phyloP scores from a whole-genome alignment of 2,329 filamentous ascomycete species.

The Myrmaecium sp. region DNA sequence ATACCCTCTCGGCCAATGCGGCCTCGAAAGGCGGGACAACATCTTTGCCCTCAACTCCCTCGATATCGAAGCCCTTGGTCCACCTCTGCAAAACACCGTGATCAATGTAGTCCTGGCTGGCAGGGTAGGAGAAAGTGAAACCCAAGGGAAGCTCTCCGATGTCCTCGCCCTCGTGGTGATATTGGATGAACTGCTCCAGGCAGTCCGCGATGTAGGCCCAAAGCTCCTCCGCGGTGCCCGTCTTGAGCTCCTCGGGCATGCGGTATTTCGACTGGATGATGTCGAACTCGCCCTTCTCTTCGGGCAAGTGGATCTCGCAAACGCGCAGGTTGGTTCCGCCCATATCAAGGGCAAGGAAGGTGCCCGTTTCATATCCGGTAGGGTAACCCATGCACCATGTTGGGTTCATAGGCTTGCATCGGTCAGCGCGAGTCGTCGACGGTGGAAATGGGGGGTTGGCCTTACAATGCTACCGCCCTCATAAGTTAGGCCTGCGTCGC shows the following conservation, averaged over 20 bases:
- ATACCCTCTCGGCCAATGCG: slow-evolving; percentile 54
- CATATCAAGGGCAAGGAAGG: slow-evolving; percentile 84
- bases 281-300: slow-evolving; percentile 82
- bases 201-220: slow-evolving; percentile 95
- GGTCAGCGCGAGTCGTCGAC: slow-evolving; percentile 1
- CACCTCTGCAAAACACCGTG: slow-evolving; percentile 84
- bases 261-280: slow-evolving; percentile 94
- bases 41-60: slow-evolving; percentile 78
- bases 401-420: slow-evolving; percentile 79
- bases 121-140: slow-evolving; percentile 95
- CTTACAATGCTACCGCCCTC: slow-evolving; percentile 87
- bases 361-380: slow-evolving; percentile 72
- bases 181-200: slow-evolving; percentile 78
- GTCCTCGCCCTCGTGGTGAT: slow-evolving; percentile 55
- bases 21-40: slow-evolving; percentile 79
- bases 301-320: slow-evolving; percentile 79
- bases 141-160: slow-evolving; percentile 59
- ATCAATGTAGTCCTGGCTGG: slow-evolving; percentile 84
- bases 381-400: slow-evolving; percentile 93
- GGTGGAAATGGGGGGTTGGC: too few relatives aligned
- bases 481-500: slow-evolving; percentile 61
- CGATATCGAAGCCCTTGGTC: slow-evolving; percentile 96
- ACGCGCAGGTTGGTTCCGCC: slow-evolving; percentile 91
- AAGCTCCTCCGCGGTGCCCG: slow-evolving; percentile 67
- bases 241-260: slow-evolving; percentile 88